Percentiles rank a stretch among this genome's conserved stretches.
phyloP scores from a whole-genome alignment of 164 flowering plant species.

The Annona squamosa region DNA sequence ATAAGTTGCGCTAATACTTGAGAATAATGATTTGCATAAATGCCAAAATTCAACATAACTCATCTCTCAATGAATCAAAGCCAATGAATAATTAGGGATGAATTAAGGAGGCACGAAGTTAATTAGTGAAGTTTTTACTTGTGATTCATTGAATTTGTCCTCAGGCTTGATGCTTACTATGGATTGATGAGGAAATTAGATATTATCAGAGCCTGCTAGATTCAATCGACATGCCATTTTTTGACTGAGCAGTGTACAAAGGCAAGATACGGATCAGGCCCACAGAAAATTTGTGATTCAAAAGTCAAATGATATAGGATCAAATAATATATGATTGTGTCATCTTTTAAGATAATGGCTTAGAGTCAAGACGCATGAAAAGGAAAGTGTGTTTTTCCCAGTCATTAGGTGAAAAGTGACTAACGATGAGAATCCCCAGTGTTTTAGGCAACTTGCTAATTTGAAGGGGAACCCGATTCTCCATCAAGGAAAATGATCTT shows the following conservation, averaged over 20 bases:
- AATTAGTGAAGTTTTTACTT: too few relatives aligned
- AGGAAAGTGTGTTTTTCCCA: background rate
- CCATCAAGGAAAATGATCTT: background rate
- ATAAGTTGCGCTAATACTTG: too few relatives aligned
- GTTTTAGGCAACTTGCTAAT: background rate
- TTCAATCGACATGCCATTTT: background rate
- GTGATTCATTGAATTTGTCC: too few relatives aligned
- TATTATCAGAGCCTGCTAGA: too few relatives aligned
- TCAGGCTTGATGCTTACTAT: too few relatives aligned
- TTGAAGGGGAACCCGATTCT: background rate
- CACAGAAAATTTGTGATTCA: background rate
- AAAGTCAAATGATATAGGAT: background rate
- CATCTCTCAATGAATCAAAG: too few relatives aligned
- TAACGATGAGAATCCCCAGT: background rate
- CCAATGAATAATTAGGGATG: too few relatives aligned
- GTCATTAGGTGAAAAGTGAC: conserved; percentile 3
- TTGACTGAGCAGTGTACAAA: background rate
- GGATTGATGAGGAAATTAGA: too few relatives aligned
- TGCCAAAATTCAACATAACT: too few relatives aligned
- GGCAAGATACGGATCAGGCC: background rate
- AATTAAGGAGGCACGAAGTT: too few relatives aligned
- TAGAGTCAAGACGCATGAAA: background rate
- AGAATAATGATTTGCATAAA: too few relatives aligned
- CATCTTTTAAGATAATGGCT: background rate
- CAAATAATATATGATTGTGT: background rate